A percentile compares a stretch with the other conserved stretches of the same genome.
These are phyloP conservation scores for Chalaropsis ovoidea DNA, from an alignment of 2,329 filamentous ascomycete genomes.

Conservation along the genomic window DNA sequence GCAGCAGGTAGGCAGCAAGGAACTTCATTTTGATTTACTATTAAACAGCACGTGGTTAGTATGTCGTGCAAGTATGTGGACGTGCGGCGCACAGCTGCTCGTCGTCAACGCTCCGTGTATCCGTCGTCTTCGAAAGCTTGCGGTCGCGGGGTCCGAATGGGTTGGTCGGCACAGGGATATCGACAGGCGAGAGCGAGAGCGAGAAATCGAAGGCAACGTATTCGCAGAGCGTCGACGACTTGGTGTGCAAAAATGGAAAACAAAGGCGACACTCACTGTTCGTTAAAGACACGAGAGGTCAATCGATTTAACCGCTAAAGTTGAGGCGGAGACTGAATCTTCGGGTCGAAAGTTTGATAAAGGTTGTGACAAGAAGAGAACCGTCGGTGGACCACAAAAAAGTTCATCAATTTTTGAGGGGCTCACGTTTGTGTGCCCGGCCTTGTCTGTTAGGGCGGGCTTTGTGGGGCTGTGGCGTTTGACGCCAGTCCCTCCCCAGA, in stretches of 20 bases:
- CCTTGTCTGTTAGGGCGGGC: constrained; percentile 21
- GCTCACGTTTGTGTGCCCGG: constrained; percentile 21
- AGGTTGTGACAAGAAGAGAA: constrained; percentile 23
- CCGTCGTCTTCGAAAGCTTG: background rate
- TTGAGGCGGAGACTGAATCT: constrained; percentile 98
- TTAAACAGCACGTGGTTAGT: background rate
- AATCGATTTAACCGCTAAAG: constrained; percentile 97
- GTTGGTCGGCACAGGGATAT: background rate
- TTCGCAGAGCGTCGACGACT: background rate
- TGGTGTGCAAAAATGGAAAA: constrained; percentile 2
- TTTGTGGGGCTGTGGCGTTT: constrained; percentile 16
- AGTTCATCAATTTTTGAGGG: constrained; percentile 23
- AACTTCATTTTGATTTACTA: constrained; percentile 80
- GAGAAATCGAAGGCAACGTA: background rate
- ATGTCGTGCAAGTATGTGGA: background rate
- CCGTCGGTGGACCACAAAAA: constrained; percentile 23
- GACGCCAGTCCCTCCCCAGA: background rate
- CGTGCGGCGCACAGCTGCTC: background rate
- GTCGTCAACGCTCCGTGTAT: background rate
- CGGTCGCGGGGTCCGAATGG: background rate
- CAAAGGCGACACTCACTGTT: constrained; percentile 32
- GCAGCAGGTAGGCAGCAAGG: constrained; percentile 97
- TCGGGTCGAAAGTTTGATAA: constrained; percentile 53
- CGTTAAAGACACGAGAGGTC: constrained; percentile 71
- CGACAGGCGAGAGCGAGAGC: no score